Evolutionary conservation across 1,284 basidiomycete genomes (phyloP).

Genomic region (Microbotryum lychnidis-dioicae): DNA sequence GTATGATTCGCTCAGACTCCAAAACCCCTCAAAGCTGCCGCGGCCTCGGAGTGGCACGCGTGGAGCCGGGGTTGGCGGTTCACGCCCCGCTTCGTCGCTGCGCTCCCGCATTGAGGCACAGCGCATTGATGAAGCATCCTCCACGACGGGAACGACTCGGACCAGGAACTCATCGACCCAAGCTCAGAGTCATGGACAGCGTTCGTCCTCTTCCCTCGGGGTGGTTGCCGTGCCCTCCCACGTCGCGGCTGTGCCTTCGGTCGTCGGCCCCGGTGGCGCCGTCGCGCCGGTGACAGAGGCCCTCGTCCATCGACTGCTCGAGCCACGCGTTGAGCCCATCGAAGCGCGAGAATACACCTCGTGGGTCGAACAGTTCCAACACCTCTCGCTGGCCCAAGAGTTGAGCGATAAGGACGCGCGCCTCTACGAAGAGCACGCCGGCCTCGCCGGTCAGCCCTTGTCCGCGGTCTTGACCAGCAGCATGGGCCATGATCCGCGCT

Average conservation of each 20-base stretch:
- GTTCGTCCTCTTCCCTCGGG: constrained; percentile 61
- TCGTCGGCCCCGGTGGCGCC: constrained; percentile 38
- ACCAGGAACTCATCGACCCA: constrained; percentile 6
- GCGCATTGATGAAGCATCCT: constrained; percentile 3
- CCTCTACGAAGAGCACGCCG: constrained; percentile 11
- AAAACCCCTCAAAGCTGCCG: no score
- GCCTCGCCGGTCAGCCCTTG: not conserved
- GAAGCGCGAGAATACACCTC: constrained; percentile 73
- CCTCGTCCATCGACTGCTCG: constrained; percentile 56
- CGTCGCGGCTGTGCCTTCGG: constrained; percentile 42
- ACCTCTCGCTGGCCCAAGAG: constrained; percentile 24
- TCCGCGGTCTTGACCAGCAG: not conserved
- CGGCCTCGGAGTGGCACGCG: no score
- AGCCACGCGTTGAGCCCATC: constrained; percentile 55
- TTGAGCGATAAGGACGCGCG: constrained; percentile 40
- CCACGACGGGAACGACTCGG: constrained; percentile 2
- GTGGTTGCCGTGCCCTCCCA: constrained; percentile 46
- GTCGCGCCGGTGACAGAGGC: constrained; percentile 49
- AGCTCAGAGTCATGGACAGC: constrained; percentile 55
- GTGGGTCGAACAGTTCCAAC: constrained; percentile 42
- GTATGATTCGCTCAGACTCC: constrained; percentile 15
- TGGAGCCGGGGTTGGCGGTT: no score
- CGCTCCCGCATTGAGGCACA: constrained; percentile 2
- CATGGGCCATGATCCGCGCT: not conserved
- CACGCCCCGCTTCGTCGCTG: not conserved